phyloP scores from a whole-genome alignment of 2,329 filamentous ascomycete species.

The Apiospora saccharicola region DNA sequence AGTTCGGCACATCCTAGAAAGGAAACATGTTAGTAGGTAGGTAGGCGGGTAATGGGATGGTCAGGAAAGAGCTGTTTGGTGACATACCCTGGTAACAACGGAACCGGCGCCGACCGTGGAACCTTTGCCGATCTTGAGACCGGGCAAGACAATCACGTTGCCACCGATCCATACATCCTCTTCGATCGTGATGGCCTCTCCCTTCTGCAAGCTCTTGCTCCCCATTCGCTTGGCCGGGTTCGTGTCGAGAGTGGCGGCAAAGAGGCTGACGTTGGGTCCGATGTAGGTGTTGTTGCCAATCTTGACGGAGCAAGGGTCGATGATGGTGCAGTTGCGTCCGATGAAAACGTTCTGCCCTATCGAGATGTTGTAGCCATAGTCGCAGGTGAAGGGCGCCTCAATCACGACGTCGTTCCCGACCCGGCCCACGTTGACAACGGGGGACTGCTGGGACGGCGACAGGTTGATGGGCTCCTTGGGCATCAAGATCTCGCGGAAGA shows the following conservation, averaged over 20 bases:
- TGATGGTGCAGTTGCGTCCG: constrained; percentile 82
- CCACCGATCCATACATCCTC: constrained; percentile 87
- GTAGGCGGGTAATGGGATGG: not conserved
- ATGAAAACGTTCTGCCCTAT: constrained; percentile 88
- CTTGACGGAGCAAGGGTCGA: constrained; percentile 83
- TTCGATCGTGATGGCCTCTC: constrained; percentile 77
- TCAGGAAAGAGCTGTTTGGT: not conserved
- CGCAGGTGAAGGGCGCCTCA: constrained; percentile 88
- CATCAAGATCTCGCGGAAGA: constrained; percentile 76
- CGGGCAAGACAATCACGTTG: constrained; percentile 78
- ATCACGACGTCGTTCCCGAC: constrained; percentile 81
- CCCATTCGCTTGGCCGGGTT: constrained; percentile 79
- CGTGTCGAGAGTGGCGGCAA: constrained; percentile 75
- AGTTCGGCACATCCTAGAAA: constrained; percentile 67
- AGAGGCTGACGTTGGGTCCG: constrained; percentile 86
- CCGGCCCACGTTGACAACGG: constrained; percentile 62
- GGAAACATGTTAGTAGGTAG: constrained; percentile 32
- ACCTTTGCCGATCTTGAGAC: constrained; percentile 81
- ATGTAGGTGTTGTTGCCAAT: constrained; percentile 82
- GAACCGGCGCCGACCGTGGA: constrained; percentile 83
- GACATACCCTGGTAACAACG: constrained; percentile 77
- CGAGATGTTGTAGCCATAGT: constrained; percentile 94
- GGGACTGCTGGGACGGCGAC: constrained; percentile 61
- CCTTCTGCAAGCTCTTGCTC: constrained; percentile 74
- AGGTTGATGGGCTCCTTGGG: constrained; percentile 64